Evolutionary conservation across 352 stramenopile species (phyloP), one percentile per base, ranked within the genome.

Genomic region (Pythium biforme): DNA sequence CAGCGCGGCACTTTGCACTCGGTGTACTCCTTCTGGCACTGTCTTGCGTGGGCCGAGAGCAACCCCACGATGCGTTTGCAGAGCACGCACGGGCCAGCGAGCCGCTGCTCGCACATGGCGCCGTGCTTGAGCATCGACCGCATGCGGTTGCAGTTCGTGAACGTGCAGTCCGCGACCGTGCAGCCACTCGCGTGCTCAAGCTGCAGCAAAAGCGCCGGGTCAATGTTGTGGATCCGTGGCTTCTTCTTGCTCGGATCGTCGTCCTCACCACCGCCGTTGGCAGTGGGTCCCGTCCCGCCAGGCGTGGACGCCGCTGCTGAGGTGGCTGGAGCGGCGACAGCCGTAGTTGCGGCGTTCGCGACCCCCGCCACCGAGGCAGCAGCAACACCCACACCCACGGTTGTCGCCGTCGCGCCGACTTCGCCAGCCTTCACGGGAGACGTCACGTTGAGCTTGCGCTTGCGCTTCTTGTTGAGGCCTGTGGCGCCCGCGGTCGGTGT

Each of bases 221-320:
- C 88, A 26, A 97, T 90, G 60, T 94, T 90, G 70, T 96, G 79
- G 47, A 92, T 95, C 34, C 87, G 83, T 45, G 88, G 75, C 47
- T 86, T 78, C 68, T 99, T 97, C 74, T 97, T 98, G 51, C 80
- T 83, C 56, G 97, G 88, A 29, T 97, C 90, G 17, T 94, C 86
- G 23, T 84, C 59, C 1, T 46, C 53, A 17, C 31, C 23, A 29
- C 49, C 22, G 19, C 62, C 43, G 6, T 19, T 33, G 19, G 45
- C 46, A 10, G 27, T 41, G 31, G 55, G 26, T 1, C 27, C 45
- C 4, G 40, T 53, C 26, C 26, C 29, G n/a, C 11, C 25, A 22
- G 37, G 19, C 17, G 53, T 33, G 0, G 47, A 7, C 46, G 57
- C 54, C 15, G 56, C 15, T 49, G 67, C 37, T 37, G 56, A 33